Percentiles rank a stretch among this genome's conserved stretches.
Conservation (phyloP, 2,329 filamentous ascomycete genomes). For the Apiospora malaysiana region DNA sequence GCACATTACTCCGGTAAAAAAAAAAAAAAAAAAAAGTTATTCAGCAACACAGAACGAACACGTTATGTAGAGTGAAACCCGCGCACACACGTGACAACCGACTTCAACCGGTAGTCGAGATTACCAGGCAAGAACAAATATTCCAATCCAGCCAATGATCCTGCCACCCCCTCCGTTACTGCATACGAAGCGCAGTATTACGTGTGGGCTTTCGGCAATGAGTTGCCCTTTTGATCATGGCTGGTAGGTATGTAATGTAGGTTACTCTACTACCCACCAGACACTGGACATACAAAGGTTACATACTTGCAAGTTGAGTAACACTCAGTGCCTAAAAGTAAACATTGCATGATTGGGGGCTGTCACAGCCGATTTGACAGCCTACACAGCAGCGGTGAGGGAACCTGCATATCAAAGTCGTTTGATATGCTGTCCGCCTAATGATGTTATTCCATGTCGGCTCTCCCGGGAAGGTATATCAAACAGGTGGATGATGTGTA, state of each 20-base stretch:
- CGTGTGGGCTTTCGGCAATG: slow-evolving; percentile 4
- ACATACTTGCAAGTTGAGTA: background rate
- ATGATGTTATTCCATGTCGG: background rate
- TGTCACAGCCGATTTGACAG: slow-evolving; percentile 5
- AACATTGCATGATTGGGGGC: background rate
- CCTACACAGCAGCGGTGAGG: slow-evolving; percentile 12
- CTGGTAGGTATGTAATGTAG: too few species aligned
- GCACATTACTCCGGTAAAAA: background rate
- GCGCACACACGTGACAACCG: background rate
- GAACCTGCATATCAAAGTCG: background rate
- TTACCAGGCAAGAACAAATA: background rate
- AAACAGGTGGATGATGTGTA: background rate
- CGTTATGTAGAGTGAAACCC: background rate
- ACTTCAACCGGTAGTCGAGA: background rate
- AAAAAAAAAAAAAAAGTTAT: too few species aligned
- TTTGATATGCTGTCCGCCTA: background rate
- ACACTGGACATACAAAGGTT: background rate
- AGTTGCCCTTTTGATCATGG: background rate
- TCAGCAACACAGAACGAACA: background rate
- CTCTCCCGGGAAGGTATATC: background rate
- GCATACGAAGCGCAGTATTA: background rate
- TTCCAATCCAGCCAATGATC: background rate
- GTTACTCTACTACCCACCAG: too few species aligned
- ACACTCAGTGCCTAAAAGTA: background rate
- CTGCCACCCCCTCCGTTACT: background rate